Conservation (phyloP, 176 grass and related monocot species). For the Oryza glaberrima region DNA sequence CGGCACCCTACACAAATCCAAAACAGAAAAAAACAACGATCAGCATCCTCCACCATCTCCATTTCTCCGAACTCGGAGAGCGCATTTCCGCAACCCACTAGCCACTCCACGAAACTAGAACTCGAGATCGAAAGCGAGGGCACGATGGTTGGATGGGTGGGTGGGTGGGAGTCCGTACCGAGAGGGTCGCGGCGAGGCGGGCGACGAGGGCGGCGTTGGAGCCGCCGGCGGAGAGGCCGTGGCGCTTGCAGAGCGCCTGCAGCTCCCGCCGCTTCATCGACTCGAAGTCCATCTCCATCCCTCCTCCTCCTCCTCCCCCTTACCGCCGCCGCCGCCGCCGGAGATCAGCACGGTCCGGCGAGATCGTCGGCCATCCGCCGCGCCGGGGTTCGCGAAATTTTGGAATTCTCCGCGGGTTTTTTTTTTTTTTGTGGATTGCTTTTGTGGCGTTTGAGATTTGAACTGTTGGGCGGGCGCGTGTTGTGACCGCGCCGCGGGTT, state of each 20-base stretch:
- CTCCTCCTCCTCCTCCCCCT: too few species aligned
- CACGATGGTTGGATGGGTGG: not conserved
- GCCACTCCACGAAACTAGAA: too few species aligned
- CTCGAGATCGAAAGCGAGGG: not conserved
- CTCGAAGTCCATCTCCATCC: constrained; percentile 43
- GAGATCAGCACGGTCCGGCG: constrained; percentile 8
- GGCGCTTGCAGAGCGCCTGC: constrained; percentile 61
- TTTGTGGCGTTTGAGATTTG: too few species aligned
- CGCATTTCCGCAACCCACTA: not conserved
- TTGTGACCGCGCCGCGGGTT: too few species aligned
- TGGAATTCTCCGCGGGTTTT: not conserved
- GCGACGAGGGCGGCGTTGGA: constrained; percentile 47
- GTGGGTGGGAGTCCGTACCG: constrained; percentile 22
- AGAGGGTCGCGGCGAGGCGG: constrained; percentile 32
- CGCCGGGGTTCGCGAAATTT: not conserved
- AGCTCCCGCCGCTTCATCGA: constrained; percentile 53
- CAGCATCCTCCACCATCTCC: not conserved
- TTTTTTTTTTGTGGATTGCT: too few species aligned
- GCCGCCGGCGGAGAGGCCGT: constrained; percentile 46
- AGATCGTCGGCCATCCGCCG: constrained; percentile 5
- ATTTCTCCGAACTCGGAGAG: too few species aligned
- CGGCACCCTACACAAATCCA: constrained; percentile 14
- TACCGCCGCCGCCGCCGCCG: not conserved
- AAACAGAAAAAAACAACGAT: not conserved
- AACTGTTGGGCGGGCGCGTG: too few species aligned